Base-by-base conservation (phyloP, 352 stramenopile species). In the Pythium aristosporum region DNA sequence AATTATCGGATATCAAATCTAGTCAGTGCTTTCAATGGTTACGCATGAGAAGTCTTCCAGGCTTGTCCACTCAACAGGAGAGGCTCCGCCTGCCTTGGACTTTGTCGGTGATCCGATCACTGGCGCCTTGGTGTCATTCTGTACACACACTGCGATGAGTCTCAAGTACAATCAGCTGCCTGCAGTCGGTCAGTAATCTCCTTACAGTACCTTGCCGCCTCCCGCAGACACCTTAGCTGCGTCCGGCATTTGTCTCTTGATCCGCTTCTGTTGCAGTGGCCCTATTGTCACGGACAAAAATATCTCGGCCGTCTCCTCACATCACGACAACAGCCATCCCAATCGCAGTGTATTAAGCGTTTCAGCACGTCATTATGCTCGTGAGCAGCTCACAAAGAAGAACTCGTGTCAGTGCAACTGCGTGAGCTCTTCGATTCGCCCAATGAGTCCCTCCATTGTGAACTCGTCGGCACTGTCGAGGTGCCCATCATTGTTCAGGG, bases 401-500 rank as follows among this genome's bases (percentile, higher is more conserved):
- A 39, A 7, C 16, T 30, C 13, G 10, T 43, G 2, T 76, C 73
- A 96, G 61, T 96, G 87, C 36, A 89, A 65, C 61, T 94, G 87
- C 1, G 80, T 74, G 5, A 94, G 61, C 57, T 93, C 87, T 71
- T 96, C 87, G 58, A 96, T 80, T 13, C 75, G 77, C 34, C 76
- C 61, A n/a, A 82, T 76, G 39, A 96, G 67, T 32, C 75, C 77
- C 47, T 96, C 87, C 42, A 92, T 65, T 0, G 83, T 91, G 36
- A 86, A 76, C 12, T 76, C 74, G 11, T 82, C 73, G 11, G 63
- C 75, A 49, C 76, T 81, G 36, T 94, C 85, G 42, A 94, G 61
- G 61, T 89, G 79, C 4, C 84, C 82, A 37, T 96, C 86, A 58
- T 77, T 85, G 69, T 99, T 99, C 63, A 99, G 87, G 37, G 91